Conservation (phyloP, 2,329 filamentous ascomycete genomes). For the Sporothrix pseudoabietina region DNA sequence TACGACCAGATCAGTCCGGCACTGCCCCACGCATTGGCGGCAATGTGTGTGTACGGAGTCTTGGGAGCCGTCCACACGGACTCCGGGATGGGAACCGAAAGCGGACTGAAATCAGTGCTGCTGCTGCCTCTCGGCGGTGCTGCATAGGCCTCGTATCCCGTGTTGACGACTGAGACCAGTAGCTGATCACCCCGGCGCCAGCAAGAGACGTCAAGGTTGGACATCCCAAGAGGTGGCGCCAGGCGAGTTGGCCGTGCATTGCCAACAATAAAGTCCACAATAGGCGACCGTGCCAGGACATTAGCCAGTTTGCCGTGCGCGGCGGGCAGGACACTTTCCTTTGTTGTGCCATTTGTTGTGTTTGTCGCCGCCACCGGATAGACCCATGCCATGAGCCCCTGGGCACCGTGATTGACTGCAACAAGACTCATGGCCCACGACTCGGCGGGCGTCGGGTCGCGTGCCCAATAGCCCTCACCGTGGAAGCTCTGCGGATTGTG, state of each 20-base stretch:
- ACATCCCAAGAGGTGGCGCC: conserved; percentile 32
- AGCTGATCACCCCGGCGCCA: conserved; percentile 40
- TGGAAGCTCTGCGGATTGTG: conserved; percentile 53
- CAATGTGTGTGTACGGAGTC: conserved; percentile 8
- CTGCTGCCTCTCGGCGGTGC: background rate
- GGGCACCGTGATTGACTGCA: conserved; percentile 51
- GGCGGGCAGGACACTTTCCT: conserved; percentile 40
- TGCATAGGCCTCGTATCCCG: conserved; percentile 34
- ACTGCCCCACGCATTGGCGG: conserved; percentile 23
- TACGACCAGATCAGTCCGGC: conserved; percentile 39
- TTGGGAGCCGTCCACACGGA: conserved; percentile 22
- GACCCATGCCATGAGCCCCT: conserved; percentile 50
- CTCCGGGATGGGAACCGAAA: conserved; percentile 11
- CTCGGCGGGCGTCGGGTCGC: conserved; percentile 50
- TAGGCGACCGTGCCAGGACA: conserved; percentile 44
- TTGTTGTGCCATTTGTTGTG: background rate
- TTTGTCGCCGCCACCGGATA: conserved; percentile 44
- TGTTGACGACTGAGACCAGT: conserved; percentile 46
- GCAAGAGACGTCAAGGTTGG: conserved; percentile 43
- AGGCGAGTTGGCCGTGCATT: conserved; percentile 36
- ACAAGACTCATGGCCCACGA: conserved; percentile 50
- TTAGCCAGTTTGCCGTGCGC: conserved; percentile 46
- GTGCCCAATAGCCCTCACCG: conserved; percentile 52
- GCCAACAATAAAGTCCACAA: conserved; percentile 46
- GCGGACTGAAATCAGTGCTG: background rate